These are phyloP conservation scores for Grigorovia jiainica DNA, from an alignment of 805 yeast genomes.

Conservation along the genomic window DNA sequence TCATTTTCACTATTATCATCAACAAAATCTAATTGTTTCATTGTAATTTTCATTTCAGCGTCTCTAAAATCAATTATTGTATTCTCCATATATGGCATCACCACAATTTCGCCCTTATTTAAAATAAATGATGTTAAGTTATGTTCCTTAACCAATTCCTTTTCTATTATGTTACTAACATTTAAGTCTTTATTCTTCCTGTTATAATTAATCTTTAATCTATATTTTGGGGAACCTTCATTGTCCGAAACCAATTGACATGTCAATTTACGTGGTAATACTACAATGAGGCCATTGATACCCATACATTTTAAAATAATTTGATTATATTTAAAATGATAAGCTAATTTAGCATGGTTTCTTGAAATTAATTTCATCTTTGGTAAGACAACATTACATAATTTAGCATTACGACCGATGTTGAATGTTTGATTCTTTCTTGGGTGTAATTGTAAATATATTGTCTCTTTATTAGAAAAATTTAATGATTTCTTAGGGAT, in stretches of 20 bases:
- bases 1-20: constrained; percentile 7
- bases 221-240: too few species aligned
- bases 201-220: neutral
- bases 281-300: constrained; percentile 64
- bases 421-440: constrained; percentile 12
- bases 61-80: constrained; percentile 54
- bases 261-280: constrained; percentile 42
- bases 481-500: too few species aligned
- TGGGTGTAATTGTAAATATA: constrained; percentile 13
- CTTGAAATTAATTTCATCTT: constrained; percentile 25
- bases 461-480: constrained; percentile 1
- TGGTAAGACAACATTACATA: constrained; percentile 26
- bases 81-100: constrained; percentile 54
- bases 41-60: constrained; percentile 28
- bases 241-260: constrained; percentile 22
- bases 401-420: constrained; percentile 23
- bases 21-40: constrained; percentile 24
- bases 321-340: constrained; percentile 31
- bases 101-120: constrained; percentile 50
- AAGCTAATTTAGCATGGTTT: constrained; percentile 30
- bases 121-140: constrained; percentile 30
- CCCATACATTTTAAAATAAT: constrained; percentile 65
- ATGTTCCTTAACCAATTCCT: constrained; percentile 12
- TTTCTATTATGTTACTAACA: constrained; percentile 3
- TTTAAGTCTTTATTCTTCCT: neutral